Evolutionary conservation across 176 grass and related monocot genomes (phyloP).

Genomic region (Musa beccarii): DNA sequence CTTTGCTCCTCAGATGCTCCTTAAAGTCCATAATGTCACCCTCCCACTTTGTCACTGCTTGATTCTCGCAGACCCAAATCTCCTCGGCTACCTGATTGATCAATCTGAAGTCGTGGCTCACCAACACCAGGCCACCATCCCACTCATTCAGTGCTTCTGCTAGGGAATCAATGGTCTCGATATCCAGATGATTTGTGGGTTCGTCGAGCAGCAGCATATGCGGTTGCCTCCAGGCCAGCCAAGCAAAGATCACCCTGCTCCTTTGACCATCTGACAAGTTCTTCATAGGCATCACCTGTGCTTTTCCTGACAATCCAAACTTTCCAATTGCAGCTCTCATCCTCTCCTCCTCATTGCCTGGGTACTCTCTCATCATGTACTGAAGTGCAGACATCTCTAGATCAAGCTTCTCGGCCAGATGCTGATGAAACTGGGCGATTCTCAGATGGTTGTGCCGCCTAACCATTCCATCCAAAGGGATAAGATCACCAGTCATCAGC

Average conservation of each 20-base stretch:
- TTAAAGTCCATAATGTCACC: constrained; percentile 92
- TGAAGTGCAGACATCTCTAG: constrained; percentile 57
- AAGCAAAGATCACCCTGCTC: constrained; percentile 76
- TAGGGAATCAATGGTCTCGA: constrained; percentile 83
- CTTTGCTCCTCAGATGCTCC: constrained; percentile 67
- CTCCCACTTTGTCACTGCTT: constrained; percentile 69
- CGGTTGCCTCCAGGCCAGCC: constrained; percentile 67
- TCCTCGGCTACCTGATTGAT: constrained; percentile 88
- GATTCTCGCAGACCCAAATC: constrained; percentile 94
- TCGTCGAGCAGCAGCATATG: constrained; percentile 75
- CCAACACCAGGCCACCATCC: constrained; percentile 82
- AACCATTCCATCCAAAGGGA: constrained; percentile 73
- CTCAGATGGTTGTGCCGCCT: constrained; percentile 85
- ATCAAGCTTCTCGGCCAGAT: constrained; percentile 78
- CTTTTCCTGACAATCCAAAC: constrained; percentile 74
- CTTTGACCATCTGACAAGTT: constrained; percentile 84
- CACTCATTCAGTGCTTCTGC: constrained; percentile 83
- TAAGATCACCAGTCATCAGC: constrained; percentile 80
- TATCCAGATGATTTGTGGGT: constrained; percentile 86
- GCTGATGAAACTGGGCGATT: constrained; percentile 84
- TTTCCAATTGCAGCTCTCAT: constrained; percentile 71
- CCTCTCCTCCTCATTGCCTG: constrained; percentile 74
- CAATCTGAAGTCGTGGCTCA: constrained; percentile 91
- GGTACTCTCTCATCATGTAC: constrained; percentile 92
- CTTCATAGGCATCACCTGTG: constrained; percentile 90